Evolutionary conservation across 148 eudicot species (phyloP).

Genomic region (Camellia granthamiana): DNA sequence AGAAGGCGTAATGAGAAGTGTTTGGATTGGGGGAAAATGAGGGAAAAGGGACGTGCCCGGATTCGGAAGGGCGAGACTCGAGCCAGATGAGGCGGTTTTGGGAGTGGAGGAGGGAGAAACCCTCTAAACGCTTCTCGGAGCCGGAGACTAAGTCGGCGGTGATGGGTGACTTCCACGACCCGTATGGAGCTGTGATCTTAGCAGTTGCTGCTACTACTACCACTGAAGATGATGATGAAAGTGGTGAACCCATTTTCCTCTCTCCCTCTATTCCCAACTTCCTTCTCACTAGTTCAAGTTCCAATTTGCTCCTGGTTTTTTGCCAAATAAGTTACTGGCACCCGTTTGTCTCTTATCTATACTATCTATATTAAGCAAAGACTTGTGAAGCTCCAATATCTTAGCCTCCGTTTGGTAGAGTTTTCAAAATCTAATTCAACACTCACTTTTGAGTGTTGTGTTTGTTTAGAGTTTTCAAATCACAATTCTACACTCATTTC

Average conservation of each 20-base stretch:
- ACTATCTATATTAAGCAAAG: no score
- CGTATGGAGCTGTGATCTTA: conserved; percentile 13
- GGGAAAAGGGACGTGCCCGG: conserved; percentile 8
- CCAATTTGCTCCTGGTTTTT: no score
- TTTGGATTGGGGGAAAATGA: not conserved
- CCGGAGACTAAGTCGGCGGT: conserved; percentile 26
- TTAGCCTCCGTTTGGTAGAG: no score
- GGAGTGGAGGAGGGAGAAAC: conserved; percentile 25
- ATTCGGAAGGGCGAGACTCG: conserved; percentile 28
- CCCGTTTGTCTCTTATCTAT: no score
- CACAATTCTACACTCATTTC: no score
- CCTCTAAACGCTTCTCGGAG: conserved; percentile 20
- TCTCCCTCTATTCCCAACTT: not conserved
- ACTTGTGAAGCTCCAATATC: no score
- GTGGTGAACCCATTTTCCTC: not conserved
- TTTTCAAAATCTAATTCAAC: no score
- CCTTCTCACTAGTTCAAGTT: no score
- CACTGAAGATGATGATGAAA: not conserved
- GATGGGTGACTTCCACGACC: conserved; percentile 21
- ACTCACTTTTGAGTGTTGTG: no score
- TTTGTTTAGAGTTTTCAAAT: no score
- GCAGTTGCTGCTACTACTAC: not conserved
- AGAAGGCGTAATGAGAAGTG: not conserved
- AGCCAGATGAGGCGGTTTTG: conserved; percentile 27
- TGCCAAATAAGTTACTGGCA: no score